A percentile compares a stretch with the other conserved stretches of the same genome.
These are phyloP conservation scores for Penicillium paxilli DNA, from an alignment of 495 filamentous ascomycete species.

Conservation along the genomic window DNA sequence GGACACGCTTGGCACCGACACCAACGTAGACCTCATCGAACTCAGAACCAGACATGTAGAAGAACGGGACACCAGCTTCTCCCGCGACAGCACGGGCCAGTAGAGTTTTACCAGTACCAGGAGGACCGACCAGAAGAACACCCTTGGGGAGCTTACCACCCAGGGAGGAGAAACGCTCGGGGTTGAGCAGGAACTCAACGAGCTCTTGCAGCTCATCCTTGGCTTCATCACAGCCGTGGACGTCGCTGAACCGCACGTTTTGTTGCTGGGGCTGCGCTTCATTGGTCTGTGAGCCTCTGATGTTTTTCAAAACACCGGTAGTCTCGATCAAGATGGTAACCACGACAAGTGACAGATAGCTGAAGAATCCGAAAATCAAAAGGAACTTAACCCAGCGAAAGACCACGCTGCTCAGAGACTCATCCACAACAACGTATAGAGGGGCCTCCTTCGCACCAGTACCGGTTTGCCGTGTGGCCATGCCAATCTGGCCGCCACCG, in stretches of 20 bases:
- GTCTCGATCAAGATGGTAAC: slow-evolving; percentile 79
- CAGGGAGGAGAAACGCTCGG: slow-evolving; percentile 84
- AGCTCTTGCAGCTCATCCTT: slow-evolving; percentile 97
- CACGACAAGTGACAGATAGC: slow-evolving; percentile 71
- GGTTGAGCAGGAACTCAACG: slow-evolving; percentile 92
- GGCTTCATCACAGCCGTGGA: slow-evolving; percentile 96
- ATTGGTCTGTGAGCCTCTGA: slow-evolving; percentile 65
- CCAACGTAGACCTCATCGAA: slow-evolving; percentile 99
- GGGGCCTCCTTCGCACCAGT: slow-evolving; percentile 75
- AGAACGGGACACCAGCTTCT: slow-evolving; percentile 96
- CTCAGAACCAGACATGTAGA: slow-evolving; percentile 99
- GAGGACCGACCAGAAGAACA: slow-evolving; percentile 91
- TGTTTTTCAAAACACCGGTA: slow-evolving; percentile 73
- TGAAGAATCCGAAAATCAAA: slow-evolving; percentile 70
- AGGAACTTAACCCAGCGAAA: slow-evolving; percentile 92
- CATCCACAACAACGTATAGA: slow-evolving; percentile 94
- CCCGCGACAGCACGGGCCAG: slow-evolving; percentile 94
- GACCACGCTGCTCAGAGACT: slow-evolving; percentile 71
- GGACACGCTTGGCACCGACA: slow-evolving; percentile 95
- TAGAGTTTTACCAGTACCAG: slow-evolving; percentile 97
- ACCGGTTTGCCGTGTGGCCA: slow-evolving; percentile 45
- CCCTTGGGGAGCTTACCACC: slow-evolving; percentile 97
- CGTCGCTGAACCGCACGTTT: slow-evolving; percentile 86
- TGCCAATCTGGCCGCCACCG: slow-evolving; percentile 61
- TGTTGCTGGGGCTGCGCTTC: slow-evolving; percentile 91